Evolutionary conservation across 208 protist genomes (phyloP), one percentile per base, ranked within the genome.

Genomic region (Trypanosoma vivax): DNA sequence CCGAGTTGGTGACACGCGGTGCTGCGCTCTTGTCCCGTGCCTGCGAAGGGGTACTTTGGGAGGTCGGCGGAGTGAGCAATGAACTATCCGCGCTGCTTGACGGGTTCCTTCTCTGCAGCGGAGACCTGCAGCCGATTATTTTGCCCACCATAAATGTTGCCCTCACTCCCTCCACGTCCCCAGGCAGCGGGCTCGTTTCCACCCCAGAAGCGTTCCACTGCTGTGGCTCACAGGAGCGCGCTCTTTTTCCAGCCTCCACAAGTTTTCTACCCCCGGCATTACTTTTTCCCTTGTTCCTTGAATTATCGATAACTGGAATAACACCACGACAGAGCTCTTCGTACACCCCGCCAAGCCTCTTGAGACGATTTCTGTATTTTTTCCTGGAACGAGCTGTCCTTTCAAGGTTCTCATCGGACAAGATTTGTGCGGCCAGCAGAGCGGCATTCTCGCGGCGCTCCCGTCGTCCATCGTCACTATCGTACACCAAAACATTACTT

Each of bases 341-440:
- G 57, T 82, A 88, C 19, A 70, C 54, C 14, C 80, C 80, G 27
- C 76, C 72, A 34, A 88, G 65, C 21, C 64, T 25, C 1, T 40
- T 35, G 10, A 88, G 55, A 34, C 73, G 61, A n/a, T 35, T 34
- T 33, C 65, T 40, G 3, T 37, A 30, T 19, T 41, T 28, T 24
- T 71, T 46, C 9, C 65, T 43, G 6, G 53, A 50, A 24, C 66
- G 38, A 1, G 65, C 37, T 27, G 56, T 50, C 10, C 5, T 45
- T 3, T 61, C 55, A 9, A 9, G 23, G 1, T 57, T 28, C 30
- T 74, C 53, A n/a, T 55, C 24, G 19, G 18, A 10, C 24, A 73
- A 46, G 41, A 60, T 51, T 7, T 7, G 30, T 31, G n/a, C 33
- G 28, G 35, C 18, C 10, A 37, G 10, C 33, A 37, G 11, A 30